Conservation (phyloP, 2,329 filamentous ascomycete genomes). For the Talaromyces verruculosus region DNA sequence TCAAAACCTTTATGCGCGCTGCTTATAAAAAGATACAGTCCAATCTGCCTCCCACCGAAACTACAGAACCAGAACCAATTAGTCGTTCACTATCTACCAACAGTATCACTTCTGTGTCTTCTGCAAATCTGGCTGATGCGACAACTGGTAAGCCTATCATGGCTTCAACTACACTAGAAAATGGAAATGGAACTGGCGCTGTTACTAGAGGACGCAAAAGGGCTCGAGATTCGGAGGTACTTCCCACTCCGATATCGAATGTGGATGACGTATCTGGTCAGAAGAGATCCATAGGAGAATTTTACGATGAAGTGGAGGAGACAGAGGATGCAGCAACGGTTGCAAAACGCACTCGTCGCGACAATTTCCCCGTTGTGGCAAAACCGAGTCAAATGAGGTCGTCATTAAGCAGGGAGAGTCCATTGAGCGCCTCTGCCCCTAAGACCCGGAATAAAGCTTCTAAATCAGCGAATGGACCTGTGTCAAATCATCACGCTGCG, state of each 20-base stretch:
- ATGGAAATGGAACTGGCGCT: slow-evolving; percentile 14
- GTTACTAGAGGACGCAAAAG: slow-evolving; percentile 20
- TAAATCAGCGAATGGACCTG: slow-evolving; percentile 1
- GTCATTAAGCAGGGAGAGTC: slow-evolving; percentile 24
- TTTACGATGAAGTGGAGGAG: slow-evolving; percentile 32
- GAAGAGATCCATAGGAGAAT: slow-evolving; percentile 33
- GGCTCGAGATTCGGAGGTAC: slow-evolving; percentile 19
- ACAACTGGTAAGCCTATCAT: slow-evolving; percentile 24
- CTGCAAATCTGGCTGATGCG: slow-evolving; percentile 39
- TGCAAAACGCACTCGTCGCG: slow-evolving; percentile 31
- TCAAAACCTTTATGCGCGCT: slow-evolving; percentile 34
- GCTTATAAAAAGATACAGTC: slow-evolving; percentile 27
- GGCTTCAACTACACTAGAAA: slow-evolving; percentile 4
- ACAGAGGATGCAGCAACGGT: slow-evolving; percentile 19
- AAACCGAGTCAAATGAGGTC: slow-evolving; percentile 31
- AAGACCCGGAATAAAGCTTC: slow-evolving; percentile 6
- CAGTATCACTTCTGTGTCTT: slow-evolving; percentile 42
- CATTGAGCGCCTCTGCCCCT: background rate
- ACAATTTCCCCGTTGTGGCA: slow-evolving; percentile 27
- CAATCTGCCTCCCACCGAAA: slow-evolving; percentile 18
- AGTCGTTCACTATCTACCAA: slow-evolving; percentile 27
- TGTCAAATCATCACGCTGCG: slow-evolving; percentile 1
- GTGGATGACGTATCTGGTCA: slow-evolving; percentile 27
- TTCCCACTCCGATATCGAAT: background rate
- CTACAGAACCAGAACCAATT: slow-evolving; percentile 17